Evolutionary conservation across 2,329 filamentous ascomycete genomes (phyloP).

Genomic region (Clarireedia sp.): DNA sequence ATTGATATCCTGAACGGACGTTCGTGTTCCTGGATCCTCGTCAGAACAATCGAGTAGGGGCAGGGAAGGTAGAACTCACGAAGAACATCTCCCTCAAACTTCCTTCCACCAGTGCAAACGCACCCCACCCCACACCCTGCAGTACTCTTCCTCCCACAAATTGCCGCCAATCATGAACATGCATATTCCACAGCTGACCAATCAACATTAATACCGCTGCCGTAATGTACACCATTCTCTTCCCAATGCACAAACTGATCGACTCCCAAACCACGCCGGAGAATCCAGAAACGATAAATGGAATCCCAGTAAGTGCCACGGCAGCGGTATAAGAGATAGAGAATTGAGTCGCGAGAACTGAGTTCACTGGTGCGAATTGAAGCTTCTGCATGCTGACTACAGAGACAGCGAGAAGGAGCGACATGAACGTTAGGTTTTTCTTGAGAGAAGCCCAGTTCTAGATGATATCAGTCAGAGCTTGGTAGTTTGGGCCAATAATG

Average conservation of each 20-base stretch:
- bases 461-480: neutral
- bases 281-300: slow-evolving; percentile 42
- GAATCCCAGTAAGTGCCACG: slow-evolving; percentile 44
- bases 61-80: slow-evolving; percentile 32
- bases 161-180: slow-evolving; percentile 35
- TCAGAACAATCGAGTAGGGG: neutral
- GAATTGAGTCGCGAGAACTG: slow-evolving; percentile 36
- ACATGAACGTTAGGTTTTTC: slow-evolving; percentile 42
- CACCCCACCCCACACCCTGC: slow-evolving; percentile 51
- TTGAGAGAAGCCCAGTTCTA: slow-evolving; percentile 51
- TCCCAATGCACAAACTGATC: slow-evolving; percentile 41
- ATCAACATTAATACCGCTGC: slow-evolving; percentile 40
- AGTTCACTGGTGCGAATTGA: slow-evolving; percentile 42
- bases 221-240: slow-evolving; percentile 44
- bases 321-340: slow-evolving; percentile 40
- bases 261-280: slow-evolving; percentile 37
- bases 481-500: too few species aligned
- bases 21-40: neutral
- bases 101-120: slow-evolving; percentile 46
- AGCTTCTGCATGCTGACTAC: slow-evolving; percentile 47
- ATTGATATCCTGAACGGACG: slow-evolving; percentile 22
- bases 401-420: slow-evolving; percentile 40
- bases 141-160: slow-evolving; percentile 46
- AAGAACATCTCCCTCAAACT: slow-evolving; percentile 51
- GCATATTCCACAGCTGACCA: slow-evolving; percentile 44